Conservation (phyloP, 495 filamentous ascomycete species). For the Trichoderma virens region DNA sequence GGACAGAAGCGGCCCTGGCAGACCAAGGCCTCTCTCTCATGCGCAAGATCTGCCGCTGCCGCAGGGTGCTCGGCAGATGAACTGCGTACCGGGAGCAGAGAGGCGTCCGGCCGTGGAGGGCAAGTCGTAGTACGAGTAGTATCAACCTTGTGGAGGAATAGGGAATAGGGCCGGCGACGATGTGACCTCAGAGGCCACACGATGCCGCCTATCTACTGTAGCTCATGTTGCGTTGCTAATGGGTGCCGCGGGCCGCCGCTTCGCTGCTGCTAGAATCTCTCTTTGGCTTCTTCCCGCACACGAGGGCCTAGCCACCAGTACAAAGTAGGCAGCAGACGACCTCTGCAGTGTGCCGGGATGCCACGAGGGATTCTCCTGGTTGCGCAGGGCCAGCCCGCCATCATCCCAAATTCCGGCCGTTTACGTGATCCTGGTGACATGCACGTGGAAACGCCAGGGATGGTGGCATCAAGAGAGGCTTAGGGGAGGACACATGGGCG, state of each 20-base stretch:
- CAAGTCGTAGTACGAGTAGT: not conserved
- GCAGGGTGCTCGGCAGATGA: slow-evolving; percentile 8
- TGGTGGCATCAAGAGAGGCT: not conserved
- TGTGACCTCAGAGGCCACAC: not conserved
- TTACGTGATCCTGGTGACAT: slow-evolving; percentile 1
- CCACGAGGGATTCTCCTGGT: slow-evolving; percentile 7
- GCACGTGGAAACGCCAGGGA: slow-evolving; percentile 5
- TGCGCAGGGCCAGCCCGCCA: not conserved
- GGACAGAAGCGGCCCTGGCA: no score
- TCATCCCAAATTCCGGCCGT: slow-evolving; percentile 5
- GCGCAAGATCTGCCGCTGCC: slow-evolving; percentile 4
- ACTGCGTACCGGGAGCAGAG: not conserved
- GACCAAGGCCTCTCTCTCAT: not conserved
- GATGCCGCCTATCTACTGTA: slow-evolving; percentile 1
- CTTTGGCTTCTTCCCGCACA: not conserved
- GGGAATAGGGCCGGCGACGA: slow-evolving; percentile 5
- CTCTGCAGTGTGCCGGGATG: slow-evolving; percentile 5
- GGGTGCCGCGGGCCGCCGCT: slow-evolving; percentile 6
- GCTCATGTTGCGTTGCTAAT: not conserved
- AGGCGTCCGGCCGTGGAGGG: not conserved
- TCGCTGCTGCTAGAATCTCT: not conserved
- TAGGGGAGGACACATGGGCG: not conserved
- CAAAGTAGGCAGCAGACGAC: not conserved
- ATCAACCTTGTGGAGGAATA: not conserved
- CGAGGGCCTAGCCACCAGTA: not conserved